Base-by-base conservation (phyloP, 2,329 filamentous ascomycete species). In the Aureobasidium mangrovei region DNA sequence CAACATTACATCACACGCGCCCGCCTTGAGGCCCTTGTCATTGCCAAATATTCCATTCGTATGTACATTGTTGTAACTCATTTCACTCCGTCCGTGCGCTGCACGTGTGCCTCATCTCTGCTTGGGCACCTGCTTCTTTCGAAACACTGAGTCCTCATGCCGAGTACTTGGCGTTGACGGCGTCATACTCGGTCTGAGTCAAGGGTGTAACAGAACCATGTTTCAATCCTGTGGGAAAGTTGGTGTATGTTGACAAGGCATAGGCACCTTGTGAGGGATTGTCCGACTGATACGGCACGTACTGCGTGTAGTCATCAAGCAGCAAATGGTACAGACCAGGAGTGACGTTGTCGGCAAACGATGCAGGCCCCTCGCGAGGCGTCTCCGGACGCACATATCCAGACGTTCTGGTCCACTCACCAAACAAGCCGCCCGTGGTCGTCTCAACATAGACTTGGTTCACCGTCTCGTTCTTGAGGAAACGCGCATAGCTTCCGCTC, bases 391-490 rank as follows among this genome's bases (percentile, higher is more conserved):
- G 43, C n/a, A 45, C 42, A 12, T 45, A 45, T 3, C 42, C 42
- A 10, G 46, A 33, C 8, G 47, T 48, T 18, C 47, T 32, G 2
- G 33, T 75, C 76, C 77, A 80, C 1, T 67, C 73, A 0, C 77
- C 77, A 53, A 79, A 77, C 0, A 81, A 63, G 0, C 78, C 78
- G 0, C 60, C 70, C 0, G 72, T 70, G 3, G 71, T 73, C 46
- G 72, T 70, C 59, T 80, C 77, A 32, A 72, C 69, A 56, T 77
- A 81, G 26, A 81, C 76, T 0, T 70, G 74, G 58, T 77, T 77
- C 2, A 67, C 71, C 1, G 72, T 70, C 61, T 81, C 77, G 63
- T 80, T 76, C 59, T 80, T 80, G 65, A 80, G 68, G 65, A 80
- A 81, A 42, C 78, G 73, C 4, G 76, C 68, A 48, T 75, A 80